phyloP scores from a whole-genome alignment of 768 basidiomycete genomes.

The Phaeotremella fagi region DNA sequence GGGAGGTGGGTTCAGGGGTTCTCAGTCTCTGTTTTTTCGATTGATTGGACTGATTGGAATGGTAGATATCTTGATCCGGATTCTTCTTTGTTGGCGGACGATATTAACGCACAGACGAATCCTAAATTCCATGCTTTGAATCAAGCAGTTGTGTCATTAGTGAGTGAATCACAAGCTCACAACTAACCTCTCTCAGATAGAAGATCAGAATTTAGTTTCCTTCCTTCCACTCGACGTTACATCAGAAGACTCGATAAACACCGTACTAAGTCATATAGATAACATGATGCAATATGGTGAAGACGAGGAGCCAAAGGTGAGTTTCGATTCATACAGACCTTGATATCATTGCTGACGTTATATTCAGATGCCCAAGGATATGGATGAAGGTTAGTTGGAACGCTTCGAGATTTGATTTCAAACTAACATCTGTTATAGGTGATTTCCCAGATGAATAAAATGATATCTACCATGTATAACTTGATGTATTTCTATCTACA shows the following conservation, averaged over 20 bases:
- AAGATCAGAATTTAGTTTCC: constrained; percentile 95
- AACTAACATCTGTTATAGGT: constrained; percentile 5
- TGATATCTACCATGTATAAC: no score
- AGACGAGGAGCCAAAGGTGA: constrained; percentile 87
- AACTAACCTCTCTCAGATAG: constrained; percentile 60
- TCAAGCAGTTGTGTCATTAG: constrained; percentile 89
- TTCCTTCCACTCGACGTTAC: constrained; percentile 93
- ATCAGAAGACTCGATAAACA: constrained; percentile 80
- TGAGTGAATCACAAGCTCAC: constrained; percentile 49
- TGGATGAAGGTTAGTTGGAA: constrained; percentile 60
- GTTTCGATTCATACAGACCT: constrained; percentile 53
- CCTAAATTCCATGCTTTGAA: constrained; percentile 90
- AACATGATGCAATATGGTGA: constrained; percentile 99
- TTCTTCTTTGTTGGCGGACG: constrained; percentile 67
- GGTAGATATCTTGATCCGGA: constrained; percentile 89
- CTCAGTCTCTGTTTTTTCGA: not conserved
- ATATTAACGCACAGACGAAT: constrained; percentile 54
- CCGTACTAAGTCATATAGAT: constrained; percentile 90
- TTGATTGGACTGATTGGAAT: not conserved
- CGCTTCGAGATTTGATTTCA: not conserved
- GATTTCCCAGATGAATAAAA: constrained; percentile 32
- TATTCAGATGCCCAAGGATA: constrained; percentile 68
- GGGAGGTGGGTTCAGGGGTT: constrained; percentile 58
- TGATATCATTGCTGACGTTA: not conserved
- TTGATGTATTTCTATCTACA: no score